Evolutionary conservation across 768 basidiomycete species (phyloP).

Genomic region (Kwoniella dendrophila): DNA sequence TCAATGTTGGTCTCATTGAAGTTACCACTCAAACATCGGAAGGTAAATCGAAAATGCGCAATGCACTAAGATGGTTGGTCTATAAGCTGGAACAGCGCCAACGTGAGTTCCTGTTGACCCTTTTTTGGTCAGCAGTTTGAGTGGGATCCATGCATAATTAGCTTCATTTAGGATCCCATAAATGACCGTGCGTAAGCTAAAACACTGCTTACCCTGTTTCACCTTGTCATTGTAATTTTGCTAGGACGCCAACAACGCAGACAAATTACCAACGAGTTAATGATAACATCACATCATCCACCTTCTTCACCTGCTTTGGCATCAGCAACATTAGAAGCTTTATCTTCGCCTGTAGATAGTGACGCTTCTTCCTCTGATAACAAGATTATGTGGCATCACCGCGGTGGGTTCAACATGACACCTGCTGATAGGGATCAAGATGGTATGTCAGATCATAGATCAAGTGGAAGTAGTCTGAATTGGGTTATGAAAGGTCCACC

Average conservation of each 20-base stretch:
- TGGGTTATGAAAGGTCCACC: constrained; percentile 33
- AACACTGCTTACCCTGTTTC: neutral
- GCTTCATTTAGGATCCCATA: neutral
- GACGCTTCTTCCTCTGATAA: constrained; percentile 38
- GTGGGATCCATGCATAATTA: too few relatives aligned
- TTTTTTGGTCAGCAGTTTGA: too few relatives aligned
- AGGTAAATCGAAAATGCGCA: constrained; percentile 72
- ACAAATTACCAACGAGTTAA: neutral
- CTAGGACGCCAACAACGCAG: constrained; percentile 27
- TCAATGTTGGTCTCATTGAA: constrained; percentile 78
- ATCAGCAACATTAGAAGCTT: constrained; percentile 13
- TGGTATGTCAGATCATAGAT: constrained; percentile 25
- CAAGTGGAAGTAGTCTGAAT: constrained; percentile 34
- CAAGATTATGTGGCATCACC: constrained; percentile 35
- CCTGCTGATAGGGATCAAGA: neutral
- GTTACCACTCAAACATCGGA: constrained; percentile 64
- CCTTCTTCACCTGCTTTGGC: constrained; percentile 11
- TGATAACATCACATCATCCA: neutral
- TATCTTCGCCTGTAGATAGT: constrained; percentile 27
- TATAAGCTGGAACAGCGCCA: constrained; percentile 48
- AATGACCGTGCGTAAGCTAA: constrained; percentile 10
- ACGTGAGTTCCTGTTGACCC: constrained; percentile 27
- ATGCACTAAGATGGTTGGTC: constrained; percentile 50
- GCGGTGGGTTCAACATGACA: constrained; percentile 16
- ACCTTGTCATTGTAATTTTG: neutral